Evolutionary conservation across 106 monocot genomes (phyloP).

Genomic region (Dendrobium nobile): DNA sequence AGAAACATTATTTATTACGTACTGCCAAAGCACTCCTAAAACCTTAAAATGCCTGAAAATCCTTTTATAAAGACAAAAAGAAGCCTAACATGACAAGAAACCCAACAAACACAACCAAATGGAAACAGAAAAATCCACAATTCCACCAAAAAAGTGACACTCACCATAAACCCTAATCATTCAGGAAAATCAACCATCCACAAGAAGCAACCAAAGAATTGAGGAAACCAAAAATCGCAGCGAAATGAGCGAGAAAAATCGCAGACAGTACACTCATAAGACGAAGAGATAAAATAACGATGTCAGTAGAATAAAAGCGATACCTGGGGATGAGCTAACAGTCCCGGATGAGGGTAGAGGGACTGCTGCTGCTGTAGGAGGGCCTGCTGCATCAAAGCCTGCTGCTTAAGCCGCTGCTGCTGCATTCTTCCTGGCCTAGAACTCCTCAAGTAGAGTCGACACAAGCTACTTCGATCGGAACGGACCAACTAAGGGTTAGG

Average conservation of each 20-base stretch:
- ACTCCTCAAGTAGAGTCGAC: neutral
- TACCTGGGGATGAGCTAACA: slow-evolving; percentile 25
- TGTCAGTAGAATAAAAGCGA: neutral
- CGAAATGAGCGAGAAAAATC: neutral
- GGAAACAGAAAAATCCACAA: neutral
- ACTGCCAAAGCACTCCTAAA: neutral
- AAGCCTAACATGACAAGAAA: neutral
- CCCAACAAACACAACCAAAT: neutral
- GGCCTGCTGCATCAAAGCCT: slow-evolving; percentile 29
- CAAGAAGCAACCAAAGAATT: neutral
- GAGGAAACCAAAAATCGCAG: neutral
- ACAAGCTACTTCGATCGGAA: neutral
- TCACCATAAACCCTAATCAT: neutral
- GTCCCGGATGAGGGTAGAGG: slow-evolving; percentile 23
- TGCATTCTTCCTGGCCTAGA: slow-evolving; percentile 11
- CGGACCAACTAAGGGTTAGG: slow-evolving; percentile 9
- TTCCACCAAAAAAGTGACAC: neutral
- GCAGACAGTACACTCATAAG: neutral
- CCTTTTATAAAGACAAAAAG: neutral
- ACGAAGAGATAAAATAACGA: neutral
- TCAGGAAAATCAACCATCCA: neutral
- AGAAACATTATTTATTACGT: neutral
- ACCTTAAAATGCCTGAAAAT: neutral
- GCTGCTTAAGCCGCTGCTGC: slow-evolving; percentile 23
- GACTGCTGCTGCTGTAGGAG: slow-evolving; percentile 25